These are phyloP conservation scores for Amanita subjunquillea DNA, from an alignment of 768 basidiomycete genomes.

Conservation along the genomic window DNA sequence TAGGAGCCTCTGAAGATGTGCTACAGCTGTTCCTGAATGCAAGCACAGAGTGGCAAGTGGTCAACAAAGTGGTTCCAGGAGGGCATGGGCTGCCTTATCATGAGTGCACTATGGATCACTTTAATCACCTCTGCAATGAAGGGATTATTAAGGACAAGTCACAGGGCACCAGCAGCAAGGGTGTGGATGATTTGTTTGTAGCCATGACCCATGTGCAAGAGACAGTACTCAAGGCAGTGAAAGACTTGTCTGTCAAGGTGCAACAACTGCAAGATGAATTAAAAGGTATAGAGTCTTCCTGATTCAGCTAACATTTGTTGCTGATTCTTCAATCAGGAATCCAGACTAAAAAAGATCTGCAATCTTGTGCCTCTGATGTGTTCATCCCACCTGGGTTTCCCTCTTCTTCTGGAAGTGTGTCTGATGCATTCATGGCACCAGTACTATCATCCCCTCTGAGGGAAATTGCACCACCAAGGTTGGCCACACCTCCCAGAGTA, in stretches of 20 bases:
- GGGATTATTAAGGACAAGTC: not conserved
- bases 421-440: no score
- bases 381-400: no score
- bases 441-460: no score
- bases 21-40: conserved; percentile 15
- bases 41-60: conserved; percentile 15
- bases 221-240: not conserved
- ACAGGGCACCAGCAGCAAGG: not conserved
- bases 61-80: conserved; percentile 13
- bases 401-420: no score
- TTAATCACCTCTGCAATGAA: not conserved
- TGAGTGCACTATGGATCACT: not conserved
- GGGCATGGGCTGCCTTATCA: conserved; percentile 10
- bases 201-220: not conserved
- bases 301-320: not conserved
- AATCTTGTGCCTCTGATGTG: no score
- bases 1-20: conserved; percentile 15
- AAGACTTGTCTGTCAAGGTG: not conserved
- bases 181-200: not conserved
- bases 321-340: not conserved
- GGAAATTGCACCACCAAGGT: not conserved
- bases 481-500: conserved; percentile 1
- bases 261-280: not conserved
- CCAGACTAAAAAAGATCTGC: no score
- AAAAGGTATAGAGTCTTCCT: not conserved